phyloP scores from a whole-genome alignment of 257 asterid genomes.

The Nicotiana tomentosiformis region DNA sequence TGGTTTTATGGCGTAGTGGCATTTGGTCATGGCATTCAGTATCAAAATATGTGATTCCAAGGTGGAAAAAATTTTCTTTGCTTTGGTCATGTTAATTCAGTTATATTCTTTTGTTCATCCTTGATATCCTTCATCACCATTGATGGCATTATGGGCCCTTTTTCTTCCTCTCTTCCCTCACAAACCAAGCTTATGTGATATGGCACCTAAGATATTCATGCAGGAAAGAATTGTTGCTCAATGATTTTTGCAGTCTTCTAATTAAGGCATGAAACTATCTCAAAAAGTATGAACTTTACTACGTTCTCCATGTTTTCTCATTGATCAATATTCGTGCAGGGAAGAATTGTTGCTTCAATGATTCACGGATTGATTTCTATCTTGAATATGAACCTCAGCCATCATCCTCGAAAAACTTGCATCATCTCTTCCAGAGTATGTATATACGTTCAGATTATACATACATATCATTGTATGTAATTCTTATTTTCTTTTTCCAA shows the following conservation, averaged over 20 bases:
- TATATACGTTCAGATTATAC: constrained; percentile 11
- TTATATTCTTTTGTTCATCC: neutral
- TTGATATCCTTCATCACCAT: neutral
- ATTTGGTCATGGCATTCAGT: neutral
- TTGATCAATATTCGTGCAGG: constrained; percentile 44
- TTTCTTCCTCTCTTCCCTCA: too few relatives aligned
- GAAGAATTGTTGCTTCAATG: constrained; percentile 85
- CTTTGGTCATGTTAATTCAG: neutral
- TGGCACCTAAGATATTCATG: neutral
- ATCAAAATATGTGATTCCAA: neutral
- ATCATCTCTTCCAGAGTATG: constrained; percentile 92
- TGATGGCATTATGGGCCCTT: neutral
- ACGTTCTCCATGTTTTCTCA: neutral
- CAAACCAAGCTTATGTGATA: too few relatives aligned
- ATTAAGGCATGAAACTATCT: neutral
- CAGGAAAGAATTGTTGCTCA: constrained; percentile 90
- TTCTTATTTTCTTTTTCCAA: neutral
- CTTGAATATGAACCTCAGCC: constrained; percentile 94
- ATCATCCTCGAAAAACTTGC: constrained; percentile 77
- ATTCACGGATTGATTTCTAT: constrained; percentile 68
- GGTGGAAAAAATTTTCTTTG: neutral
- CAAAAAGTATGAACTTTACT: neutral
- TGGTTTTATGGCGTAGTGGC: neutral
- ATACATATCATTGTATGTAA: neutral
- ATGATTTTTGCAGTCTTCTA: constrained; percentile 7